Percentiles rank a stretch among this genome's conserved stretches.
phyloP scores from a whole-genome alignment of 1,139 yeast species.

The Spencermartinsiella ligniputridi region DNA sequence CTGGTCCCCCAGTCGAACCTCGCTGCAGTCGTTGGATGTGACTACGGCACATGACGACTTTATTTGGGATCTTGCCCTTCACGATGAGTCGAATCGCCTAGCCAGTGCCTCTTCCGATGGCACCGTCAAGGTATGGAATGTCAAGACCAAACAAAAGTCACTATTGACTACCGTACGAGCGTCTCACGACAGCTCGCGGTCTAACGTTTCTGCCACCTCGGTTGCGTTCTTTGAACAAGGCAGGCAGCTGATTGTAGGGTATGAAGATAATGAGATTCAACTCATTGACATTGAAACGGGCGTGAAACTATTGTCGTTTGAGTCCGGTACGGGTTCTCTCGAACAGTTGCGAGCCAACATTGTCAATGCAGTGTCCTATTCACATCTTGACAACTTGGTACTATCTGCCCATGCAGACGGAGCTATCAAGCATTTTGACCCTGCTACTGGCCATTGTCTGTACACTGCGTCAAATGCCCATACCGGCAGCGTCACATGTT shows the following conservation, averaged over 20 bases:
- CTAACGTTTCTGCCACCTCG: constrained; percentile 8
- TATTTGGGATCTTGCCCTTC: constrained; percentile 21
- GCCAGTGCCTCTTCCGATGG: constrained; percentile 30
- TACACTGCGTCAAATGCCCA: constrained; percentile 23
- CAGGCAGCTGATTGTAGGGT: constrained; percentile 23
- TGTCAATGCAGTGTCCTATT: constrained; percentile 6
- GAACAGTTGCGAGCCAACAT: constrained; percentile 4
- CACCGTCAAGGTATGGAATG: constrained; percentile 25
- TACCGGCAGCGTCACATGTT: constrained; percentile 22
- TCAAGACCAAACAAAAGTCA: constrained; percentile 5
- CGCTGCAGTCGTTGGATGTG: constrained; percentile 9
- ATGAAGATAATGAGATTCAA: constrained; percentile 24
- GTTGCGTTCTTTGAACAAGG: constrained; percentile 19
- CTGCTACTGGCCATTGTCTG: constrained; percentile 13
- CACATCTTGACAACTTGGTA: constrained; percentile 7
- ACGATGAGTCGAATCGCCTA: constrained; percentile 20
- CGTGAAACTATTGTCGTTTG: constrained; percentile 17
- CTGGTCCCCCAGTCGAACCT: constrained; percentile 5
- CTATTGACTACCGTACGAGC: not conserved
- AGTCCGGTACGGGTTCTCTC: constrained; percentile 7
- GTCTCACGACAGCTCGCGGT: not conserved
- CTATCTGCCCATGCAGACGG: constrained; percentile 17
- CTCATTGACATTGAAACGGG: constrained; percentile 28
- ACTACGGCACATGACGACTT: constrained; percentile 21
- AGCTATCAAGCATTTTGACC: constrained; percentile 16